Evolutionary conservation across 768 basidiomycete species (phyloP), one percentile per base, ranked within the genome.

Genomic region (Dioszegia crocea): DNA sequence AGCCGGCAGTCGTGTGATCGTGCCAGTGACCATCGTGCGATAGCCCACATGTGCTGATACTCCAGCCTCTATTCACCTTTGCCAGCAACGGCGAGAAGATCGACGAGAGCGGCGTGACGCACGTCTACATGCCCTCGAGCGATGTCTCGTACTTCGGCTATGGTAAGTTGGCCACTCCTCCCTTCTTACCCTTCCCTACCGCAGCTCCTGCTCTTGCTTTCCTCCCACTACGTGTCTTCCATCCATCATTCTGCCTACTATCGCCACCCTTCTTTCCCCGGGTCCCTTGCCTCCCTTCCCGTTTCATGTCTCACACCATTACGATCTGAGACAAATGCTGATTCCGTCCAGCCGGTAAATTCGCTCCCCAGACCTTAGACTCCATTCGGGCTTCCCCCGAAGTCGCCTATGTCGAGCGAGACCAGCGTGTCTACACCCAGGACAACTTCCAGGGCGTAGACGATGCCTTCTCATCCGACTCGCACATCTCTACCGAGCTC

Each of bases 401-500:
- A 76, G 93, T 99, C 30, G 88, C 85, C 17, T 94, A 88, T 71
- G 81, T 99, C 52, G 96, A 99, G 82, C 84, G 82, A 57, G 96
- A 99, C 81, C 92, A 96, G 80, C 80, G 93, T 67, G 91, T 98
- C n/a, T 83, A 80, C 59, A 87, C 88, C 1, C 82, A 82, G 65
- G 86, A 86, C 1, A 66, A 79, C 57, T 68, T 76, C 61, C 66
- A 60, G 6, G 74, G 70, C 49, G 68, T 71, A 31, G 70, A 71
- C 31, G 72, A 73, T 30, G 44, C 61, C 36, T 36, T 52, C 26
- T 44, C 45, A 38, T 47, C 56, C 31, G 47, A 57, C 23, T 33
- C 38, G 12, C 49, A 50, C 41, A 64, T 68, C 31, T 30, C 61
- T 17, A 58, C 68, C 44, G 72, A 72, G 55, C 62, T 54, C 26